Evolutionary conservation across 1,284 basidiomycete genomes (phyloP), one percentile per base, ranked within the genome.

Genomic region (Bothia castanella): DNA sequence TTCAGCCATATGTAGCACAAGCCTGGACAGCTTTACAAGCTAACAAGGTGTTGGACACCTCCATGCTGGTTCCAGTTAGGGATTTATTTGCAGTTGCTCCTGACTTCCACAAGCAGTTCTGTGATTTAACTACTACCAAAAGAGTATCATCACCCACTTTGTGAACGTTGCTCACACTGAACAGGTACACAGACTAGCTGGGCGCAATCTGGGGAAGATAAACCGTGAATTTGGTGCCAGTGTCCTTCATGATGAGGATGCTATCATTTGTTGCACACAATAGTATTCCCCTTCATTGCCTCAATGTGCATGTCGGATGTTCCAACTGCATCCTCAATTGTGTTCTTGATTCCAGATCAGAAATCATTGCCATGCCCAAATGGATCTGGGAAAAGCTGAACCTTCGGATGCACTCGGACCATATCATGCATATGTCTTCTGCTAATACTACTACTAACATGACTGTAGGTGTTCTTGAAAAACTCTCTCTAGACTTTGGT

Each of bases 281-380:
- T 9, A 35, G 7, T 13, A 0, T 30, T 2, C 35, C 40, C 3
- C 14, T 47, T 10, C 16, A n/a, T 0, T 27, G 10, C 4, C 2
- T 36, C 8, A n/a, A 34, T 14, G 17, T 16, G 14, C 17, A 16
- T 11, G 2, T 10, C 21, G 2, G 10, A 49, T 0, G 21, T 12
- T 0, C 11, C 43, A 2, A n/a, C n/a, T n/a, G n/a, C n/a, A n/a
- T n/a, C n/a, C n/a, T n/a, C n/a, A n/a, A n/a, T n/a, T n/a, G n/a
- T n/a, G n/a, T n/a, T n/a, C n/a, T n/a, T n/a, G 17, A 42, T 13
- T 23, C 47, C 8, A 17, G 47, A 0, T 49, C 47, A 7, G 35
- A 49, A 19, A 32, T 43, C 4, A 12, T 49, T 3, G 29, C 47
- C 2, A 49, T 49, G 29, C 47, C 41, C 9, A 20, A 38, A 19